phyloP scores from a whole-genome alignment of 148 eudicot species.

The Fallopia convolvulus region DNA sequence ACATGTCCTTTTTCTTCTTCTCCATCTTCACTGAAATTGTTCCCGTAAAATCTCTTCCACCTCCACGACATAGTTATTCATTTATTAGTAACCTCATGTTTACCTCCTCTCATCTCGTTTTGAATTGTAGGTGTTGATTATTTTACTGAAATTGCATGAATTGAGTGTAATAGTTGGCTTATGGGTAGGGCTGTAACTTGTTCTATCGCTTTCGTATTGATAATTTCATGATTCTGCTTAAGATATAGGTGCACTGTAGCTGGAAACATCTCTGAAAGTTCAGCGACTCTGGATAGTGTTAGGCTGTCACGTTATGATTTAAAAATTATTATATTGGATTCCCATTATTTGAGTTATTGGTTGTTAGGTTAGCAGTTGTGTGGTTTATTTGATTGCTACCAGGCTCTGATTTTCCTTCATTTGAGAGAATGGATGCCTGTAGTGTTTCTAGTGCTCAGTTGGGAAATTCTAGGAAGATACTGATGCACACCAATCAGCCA shows the following conservation, averaged over 20 bases:
- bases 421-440: constrained; percentile 9
- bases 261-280: constrained; percentile 8
- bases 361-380: background rate
- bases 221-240: background rate
- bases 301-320: constrained; percentile 6
- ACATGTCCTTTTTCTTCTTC: too few species aligned
- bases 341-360: background rate
- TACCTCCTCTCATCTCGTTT: constrained; percentile 19
- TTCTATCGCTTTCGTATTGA: constrained; percentile 8
- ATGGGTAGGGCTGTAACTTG: background rate
- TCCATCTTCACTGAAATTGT: too few species aligned
- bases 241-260: background rate
- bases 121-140: background rate
- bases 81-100: constrained; percentile 89
- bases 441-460: constrained; percentile 8
- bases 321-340: background rate
- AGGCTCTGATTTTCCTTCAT: background rate
- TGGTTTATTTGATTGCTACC: background rate
- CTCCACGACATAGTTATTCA: too few species aligned
- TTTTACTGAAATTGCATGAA: background rate
- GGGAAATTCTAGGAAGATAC: constrained; percentile 10
- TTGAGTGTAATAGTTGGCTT: background rate
- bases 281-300: constrained; percentile 10
- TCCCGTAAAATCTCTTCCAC: too few species aligned
- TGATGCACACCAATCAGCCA: constrained; percentile 20